Evolutionary conservation across 345 rosid species (phyloP).

Genomic region (Turritis glabra): DNA sequence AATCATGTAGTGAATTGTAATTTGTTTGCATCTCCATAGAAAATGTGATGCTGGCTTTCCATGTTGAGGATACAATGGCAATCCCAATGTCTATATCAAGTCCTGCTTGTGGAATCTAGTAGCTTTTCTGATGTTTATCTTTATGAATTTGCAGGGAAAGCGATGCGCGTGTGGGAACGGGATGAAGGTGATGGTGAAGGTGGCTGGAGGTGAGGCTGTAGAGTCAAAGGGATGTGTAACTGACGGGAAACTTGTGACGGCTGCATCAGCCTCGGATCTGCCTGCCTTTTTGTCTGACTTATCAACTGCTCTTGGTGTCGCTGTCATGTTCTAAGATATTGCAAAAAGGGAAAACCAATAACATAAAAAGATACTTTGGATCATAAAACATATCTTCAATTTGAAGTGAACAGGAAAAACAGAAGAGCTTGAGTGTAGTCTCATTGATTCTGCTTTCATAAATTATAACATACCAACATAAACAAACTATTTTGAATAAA

Average conservation of each 20-base stretch:
- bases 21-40: neutral
- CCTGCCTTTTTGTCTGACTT: conserved; percentile 44
- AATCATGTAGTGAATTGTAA: neutral
- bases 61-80: neutral
- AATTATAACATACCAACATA: neutral
- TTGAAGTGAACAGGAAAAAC: neutral
- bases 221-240: conserved; percentile 42
- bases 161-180: conserved; percentile 43
- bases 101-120: neutral
- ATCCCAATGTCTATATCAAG: neutral
- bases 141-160: conserved; percentile 30
- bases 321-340: conserved; percentile 40
- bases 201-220: conserved; percentile 47
- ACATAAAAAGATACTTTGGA: neutral
- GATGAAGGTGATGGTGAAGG: conserved; percentile 50
- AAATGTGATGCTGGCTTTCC: conserved; percentile 4
- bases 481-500: conserved; percentile 13
- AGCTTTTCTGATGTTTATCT: neutral
- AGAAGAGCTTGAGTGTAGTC: neutral
- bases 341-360: neutral
- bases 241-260: conserved; percentile 52
- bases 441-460: conserved; percentile 2
- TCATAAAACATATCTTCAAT: neutral
- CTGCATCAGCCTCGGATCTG: conserved; percentile 45
- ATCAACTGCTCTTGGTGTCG: conserved; percentile 40